phyloP scores from a whole-genome alignment of 2,329 filamentous ascomycete species.

The Nigrospora sphaerica region DNA sequence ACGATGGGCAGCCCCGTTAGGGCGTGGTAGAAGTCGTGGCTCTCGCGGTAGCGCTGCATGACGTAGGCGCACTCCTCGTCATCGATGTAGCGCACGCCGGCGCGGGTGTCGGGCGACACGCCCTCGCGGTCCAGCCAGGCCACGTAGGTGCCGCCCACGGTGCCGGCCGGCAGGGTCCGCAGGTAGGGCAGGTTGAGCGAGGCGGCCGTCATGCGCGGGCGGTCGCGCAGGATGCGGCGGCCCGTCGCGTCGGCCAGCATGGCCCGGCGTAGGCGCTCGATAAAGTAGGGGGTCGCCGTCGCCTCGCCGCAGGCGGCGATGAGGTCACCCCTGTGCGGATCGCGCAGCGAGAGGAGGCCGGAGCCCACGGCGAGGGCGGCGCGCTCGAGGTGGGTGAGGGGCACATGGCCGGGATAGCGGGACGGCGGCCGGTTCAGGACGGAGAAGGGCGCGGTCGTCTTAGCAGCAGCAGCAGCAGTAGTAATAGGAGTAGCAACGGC shows the following conservation, averaged over 20 bases:
- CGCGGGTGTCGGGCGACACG: slow-evolving; percentile 84
- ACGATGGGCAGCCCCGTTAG: slow-evolving; percentile 85
- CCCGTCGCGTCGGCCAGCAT: slow-evolving; percentile 85
- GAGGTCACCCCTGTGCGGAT: slow-evolving; percentile 82
- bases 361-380: slow-evolving; percentile 62
- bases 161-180: slow-evolving; percentile 63
- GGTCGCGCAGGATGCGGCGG: slow-evolving; percentile 82
- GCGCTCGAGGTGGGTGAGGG: slow-evolving; percentile 72
- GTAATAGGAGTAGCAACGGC: not conserved
- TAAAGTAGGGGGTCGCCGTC: slow-evolving; percentile 91
- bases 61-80: slow-evolving; percentile 95
- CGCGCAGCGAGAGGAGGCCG: slow-evolving; percentile 55
- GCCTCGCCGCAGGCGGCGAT: slow-evolving; percentile 93
- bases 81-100: slow-evolving; percentile 81
- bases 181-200: slow-evolving; percentile 60
- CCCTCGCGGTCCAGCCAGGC: slow-evolving; percentile 91
- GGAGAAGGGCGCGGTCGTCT: slow-evolving; percentile 50
- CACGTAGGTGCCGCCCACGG: slow-evolving; percentile 76
- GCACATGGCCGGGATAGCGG: slow-evolving; percentile 89
- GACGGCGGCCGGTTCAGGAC: slow-evolving; percentile 77
- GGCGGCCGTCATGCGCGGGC: slow-evolving; percentile 79
- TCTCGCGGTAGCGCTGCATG: slow-evolving; percentile 96
- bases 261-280: slow-evolving; percentile 79
- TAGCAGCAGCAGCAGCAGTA: not conserved
- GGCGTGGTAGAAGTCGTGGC: slow-evolving; percentile 96